phyloP scores from a whole-genome alignment of 192 early-diverging fungal genomes.

The Allomyces macrogynus region DNA sequence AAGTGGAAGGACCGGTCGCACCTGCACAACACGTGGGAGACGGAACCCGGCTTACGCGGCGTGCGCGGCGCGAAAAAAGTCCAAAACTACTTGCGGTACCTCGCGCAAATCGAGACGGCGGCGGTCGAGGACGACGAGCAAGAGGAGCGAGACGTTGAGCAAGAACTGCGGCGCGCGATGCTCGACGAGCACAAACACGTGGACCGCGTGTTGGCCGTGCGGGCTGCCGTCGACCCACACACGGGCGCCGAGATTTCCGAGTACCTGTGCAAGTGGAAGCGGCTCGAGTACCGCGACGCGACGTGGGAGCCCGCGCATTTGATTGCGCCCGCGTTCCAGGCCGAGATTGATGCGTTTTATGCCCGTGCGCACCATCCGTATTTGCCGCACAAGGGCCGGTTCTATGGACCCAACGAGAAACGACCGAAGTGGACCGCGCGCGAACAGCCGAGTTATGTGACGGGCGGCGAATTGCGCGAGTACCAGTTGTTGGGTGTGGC shows the following conservation, averaged over 20 bases:
- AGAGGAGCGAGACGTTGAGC: conserved; percentile 65
- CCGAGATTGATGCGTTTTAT: conserved; percentile 66
- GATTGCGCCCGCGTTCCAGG: conserved; percentile 47
- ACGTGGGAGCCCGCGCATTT: conserved; percentile 68
- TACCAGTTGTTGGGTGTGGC: conserved; percentile 89
- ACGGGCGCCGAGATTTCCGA: conserved; percentile 30
- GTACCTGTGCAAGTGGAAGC: conserved; percentile 87
- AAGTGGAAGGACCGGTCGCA: conserved; percentile 89
- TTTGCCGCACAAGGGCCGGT: conserved; percentile 48
- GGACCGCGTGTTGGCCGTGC: conserved; percentile 66
- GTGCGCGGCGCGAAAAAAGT: conserved; percentile 77
- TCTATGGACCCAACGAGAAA: conserved; percentile 21
- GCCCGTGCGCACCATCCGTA: conserved; percentile 49
- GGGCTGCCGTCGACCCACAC: conserved; percentile 17
- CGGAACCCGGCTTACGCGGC: conserved; percentile 32
- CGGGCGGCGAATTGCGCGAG: conserved; percentile 73
- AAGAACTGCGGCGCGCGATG: conserved; percentile 56
- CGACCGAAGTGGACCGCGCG: conserved; percentile 58
- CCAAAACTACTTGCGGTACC: conserved; percentile 57
- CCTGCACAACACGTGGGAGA: conserved; percentile 80
- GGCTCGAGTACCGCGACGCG: conserved; percentile 64
- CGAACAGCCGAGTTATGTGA: conserved; percentile 62
- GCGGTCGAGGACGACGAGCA: conserved; percentile 38
- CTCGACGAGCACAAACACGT: conserved; percentile 68
- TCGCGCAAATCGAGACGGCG: conserved; percentile 33